phyloP scores from a whole-genome alignment of 2,329 filamentous ascomycete species.

The Sclerotinia borealis region DNA sequence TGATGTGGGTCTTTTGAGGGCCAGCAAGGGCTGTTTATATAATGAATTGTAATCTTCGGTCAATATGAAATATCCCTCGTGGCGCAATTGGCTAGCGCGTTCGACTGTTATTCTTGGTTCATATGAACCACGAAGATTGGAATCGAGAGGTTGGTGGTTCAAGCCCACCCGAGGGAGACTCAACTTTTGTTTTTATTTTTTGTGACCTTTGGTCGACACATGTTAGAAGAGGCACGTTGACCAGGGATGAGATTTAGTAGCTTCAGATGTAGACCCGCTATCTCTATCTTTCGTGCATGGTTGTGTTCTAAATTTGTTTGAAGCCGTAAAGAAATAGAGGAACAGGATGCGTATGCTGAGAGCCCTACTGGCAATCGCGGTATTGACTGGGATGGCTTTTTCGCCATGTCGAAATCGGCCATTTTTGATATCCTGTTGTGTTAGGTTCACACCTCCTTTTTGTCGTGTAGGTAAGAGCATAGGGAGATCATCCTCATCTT shows the following conservation, averaged over 20 bases:
- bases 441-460: too few relatives aligned
- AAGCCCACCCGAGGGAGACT: background rate
- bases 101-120: background rate
- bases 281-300: background rate
- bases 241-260: background rate
- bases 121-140: background rate
- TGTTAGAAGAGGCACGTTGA: background rate
- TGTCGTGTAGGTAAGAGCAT: too few relatives aligned
- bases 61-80: constrained; percentile 5
- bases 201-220: background rate
- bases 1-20: background rate
- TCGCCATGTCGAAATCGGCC: background rate
- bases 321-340: background rate
- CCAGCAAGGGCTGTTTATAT: background rate
- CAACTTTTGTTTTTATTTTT: background rate
- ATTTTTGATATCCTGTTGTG: background rate
- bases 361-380: background rate
- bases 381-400: background rate
- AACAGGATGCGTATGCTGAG: background rate
- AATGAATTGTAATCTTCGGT: rapidly evolving
- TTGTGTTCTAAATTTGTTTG: background rate
- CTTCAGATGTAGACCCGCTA: background rate
- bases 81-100: constrained; percentile 10
- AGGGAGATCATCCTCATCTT: too few relatives aligned
- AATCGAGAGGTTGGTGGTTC: constrained; percentile 8